phyloP scores from a whole-genome alignment of 75 land plant species.

The Isoetes taiwanensis region DNA sequence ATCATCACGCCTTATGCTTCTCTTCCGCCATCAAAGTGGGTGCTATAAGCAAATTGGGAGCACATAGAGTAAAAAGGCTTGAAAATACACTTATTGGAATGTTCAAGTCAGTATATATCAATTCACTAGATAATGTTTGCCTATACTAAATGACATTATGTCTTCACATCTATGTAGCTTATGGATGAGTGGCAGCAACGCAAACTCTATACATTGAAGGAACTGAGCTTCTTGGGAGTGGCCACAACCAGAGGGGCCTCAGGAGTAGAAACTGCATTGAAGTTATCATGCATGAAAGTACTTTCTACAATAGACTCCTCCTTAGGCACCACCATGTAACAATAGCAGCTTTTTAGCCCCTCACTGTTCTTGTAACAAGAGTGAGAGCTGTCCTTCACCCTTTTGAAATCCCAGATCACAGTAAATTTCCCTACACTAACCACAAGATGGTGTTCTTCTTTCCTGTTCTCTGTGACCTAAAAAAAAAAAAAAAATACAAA shows the following conservation, averaged over 20 bases:
- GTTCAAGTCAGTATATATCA: no score
- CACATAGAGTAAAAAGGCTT: no score
- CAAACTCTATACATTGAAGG: background rate
- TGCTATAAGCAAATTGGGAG: no score
- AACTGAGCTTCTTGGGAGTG: slow-evolving; percentile 1
- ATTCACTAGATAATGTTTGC: no score
- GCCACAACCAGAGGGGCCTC: slow-evolving; percentile 2
- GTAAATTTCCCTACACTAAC: slow-evolving; percentile 87
- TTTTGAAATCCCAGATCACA: slow-evolving; percentile 82
- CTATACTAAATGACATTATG: no score
- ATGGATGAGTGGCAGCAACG: no score
- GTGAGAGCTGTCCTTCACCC: slow-evolving; percentile 73
- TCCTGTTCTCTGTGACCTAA: slow-evolving; percentile 86
- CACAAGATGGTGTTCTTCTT: slow-evolving; percentile 83
- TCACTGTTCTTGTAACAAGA: slow-evolving; percentile 40
- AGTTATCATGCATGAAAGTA: slow-evolving; percentile 7
- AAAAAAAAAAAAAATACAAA: background rate
- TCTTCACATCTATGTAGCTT: no score
- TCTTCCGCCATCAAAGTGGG: no score
- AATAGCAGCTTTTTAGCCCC: slow-evolving; percentile 4
- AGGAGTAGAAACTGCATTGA: background rate
- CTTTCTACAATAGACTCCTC: slow-evolving; percentile 1
- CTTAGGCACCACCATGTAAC: slow-evolving; percentile 4
- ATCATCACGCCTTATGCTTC: no score
- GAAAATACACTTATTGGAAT: no score